These are phyloP conservation scores for Verticillium albo-atrum DNA, from an alignment of 2,329 filamentous ascomycete genomes.

Conservation along the genomic window DNA sequence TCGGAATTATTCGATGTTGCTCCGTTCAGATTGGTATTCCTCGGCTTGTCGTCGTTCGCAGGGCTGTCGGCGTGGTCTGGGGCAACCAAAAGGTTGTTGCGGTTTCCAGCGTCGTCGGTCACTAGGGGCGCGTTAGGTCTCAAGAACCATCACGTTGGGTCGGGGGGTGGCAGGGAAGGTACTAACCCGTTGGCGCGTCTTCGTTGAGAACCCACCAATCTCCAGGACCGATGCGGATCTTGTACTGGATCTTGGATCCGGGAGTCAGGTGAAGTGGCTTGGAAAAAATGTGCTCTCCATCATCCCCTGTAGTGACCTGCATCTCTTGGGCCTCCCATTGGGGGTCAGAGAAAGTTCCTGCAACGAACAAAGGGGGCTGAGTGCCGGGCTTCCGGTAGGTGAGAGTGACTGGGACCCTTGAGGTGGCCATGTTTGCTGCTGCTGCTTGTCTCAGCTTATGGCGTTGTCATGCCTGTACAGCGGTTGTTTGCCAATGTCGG, in stretches of 20 bases:
- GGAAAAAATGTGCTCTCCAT: constrained; percentile 54
- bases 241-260: constrained; percentile 66
- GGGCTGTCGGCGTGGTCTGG: not conserved
- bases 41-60: constrained; percentile 4
- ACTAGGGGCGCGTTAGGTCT: constrained; percentile 15
- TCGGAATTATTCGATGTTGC: not conserved
- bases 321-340: constrained; percentile 67
- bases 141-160: not conserved
- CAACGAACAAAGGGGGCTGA: constrained; percentile 64
- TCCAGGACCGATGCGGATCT: constrained; percentile 62
- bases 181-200: constrained; percentile 50
- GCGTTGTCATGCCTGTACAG: not conserved
- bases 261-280: constrained; percentile 50
- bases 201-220: constrained; percentile 71
- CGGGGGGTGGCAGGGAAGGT: not conserved
- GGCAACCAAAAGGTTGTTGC: constrained; percentile 32
- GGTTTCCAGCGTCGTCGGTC: constrained; percentile 40
- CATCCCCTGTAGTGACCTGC: constrained; percentile 43
- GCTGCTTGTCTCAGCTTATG: not conserved
- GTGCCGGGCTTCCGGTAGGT: constrained; percentile 56
- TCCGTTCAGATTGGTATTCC: not conserved
- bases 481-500: not conserved
- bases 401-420: constrained; percentile 47
- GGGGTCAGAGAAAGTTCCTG: constrained; percentile 63
- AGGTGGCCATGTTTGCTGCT: constrained; percentile 24